phyloP scores from a whole-genome alignment of 495 filamentous ascomycete genomes.

The Hypoxylon fuscum region DNA sequence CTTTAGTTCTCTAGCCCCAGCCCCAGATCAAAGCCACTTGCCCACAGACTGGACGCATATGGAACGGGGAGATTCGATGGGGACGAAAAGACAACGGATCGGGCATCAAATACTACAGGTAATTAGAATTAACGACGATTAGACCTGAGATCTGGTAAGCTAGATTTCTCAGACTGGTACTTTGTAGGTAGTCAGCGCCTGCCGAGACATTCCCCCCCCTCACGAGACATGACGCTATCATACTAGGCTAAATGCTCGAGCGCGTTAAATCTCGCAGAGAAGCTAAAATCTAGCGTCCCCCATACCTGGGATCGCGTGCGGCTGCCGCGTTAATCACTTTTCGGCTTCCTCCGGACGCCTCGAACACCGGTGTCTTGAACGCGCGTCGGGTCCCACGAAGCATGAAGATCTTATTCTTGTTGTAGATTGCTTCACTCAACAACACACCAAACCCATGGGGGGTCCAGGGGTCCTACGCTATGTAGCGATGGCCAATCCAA shows the following conservation, averaged over 20 bases:
- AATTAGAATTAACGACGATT: conserved; percentile 29
- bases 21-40: conserved; percentile 10
- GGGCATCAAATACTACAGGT: conserved; percentile 22
- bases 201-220: conserved; percentile 9
- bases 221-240: conserved; percentile 26
- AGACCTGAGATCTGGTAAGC: conserved; percentile 20
- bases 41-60: conserved; percentile 4
- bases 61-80: conserved; percentile 11
- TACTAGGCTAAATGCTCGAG: conserved; percentile 35
- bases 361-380: conserved; percentile 18
- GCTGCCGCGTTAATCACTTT: conserved; percentile 34
- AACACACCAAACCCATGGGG: neutral
- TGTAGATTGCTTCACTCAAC: neutral
- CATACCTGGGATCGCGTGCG: conserved; percentile 37
- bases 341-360: conserved; percentile 40
- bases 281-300: conserved; percentile 34
- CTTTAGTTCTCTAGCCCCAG: neutral
- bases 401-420: conserved; percentile 1
- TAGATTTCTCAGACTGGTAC: conserved; percentile 14
- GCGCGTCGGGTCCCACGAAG: conserved; percentile 29
- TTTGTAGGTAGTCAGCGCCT: conserved; percentile 8
- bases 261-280: conserved; percentile 18
- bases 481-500: neutral
- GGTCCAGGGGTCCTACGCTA: neutral
- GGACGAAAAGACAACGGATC: conserved; percentile 21